Evolutionary conservation across 169 alveolate species (phyloP), one percentile per base, ranked within the genome.

Genomic region (Cystoisospora suis): DNA sequence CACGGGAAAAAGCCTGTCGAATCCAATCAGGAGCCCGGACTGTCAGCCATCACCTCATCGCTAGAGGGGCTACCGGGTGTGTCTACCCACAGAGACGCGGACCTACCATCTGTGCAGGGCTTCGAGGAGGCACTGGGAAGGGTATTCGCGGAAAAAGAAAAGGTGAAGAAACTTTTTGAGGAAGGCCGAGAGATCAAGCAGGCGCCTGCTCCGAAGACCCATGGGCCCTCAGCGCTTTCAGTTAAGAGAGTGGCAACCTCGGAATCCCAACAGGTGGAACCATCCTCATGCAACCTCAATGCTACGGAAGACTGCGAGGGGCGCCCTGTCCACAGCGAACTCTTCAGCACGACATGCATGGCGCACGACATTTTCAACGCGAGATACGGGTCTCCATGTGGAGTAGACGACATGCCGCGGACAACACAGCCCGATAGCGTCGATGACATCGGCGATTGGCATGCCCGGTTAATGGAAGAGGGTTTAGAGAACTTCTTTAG

Each of bases 161-260:
- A 38, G 83, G 59, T 72, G 40, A 42, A 72, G 56, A 29, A 40
- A 56, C 45, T 87, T 9, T 70, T 72, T 65, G 85, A 87, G 44
- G 32, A 69, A 61, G 75, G 91, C 40, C 65, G 87, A 61, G n/a
- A n/a, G n/a, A n/a, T n/a, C n/a, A n/a, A n/a, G n/a, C n/a, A n/a
- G n/a, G n/a, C n/a, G n/a, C n/a, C n/a, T n/a, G n/a, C n/a, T n/a
- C n/a, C n/a, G n/a, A n/a, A n/a, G n/a, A n/a, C n/a, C n/a, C n/a
- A n/a, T n/a, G n/a, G n/a, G n/a, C n/a, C n/a, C n/a, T n/a, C n/a
- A n/a, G n/a, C n/a, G n/a, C n/a, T n/a, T n/a, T n/a, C n/a, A n/a
- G n/a, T n/a, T n/a, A n/a, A n/a, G n/a, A n/a, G n/a, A n/a, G n/a
- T n/a, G n/a, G n/a, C n/a, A n/a, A n/a, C n/a, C n/a, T n/a, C n/a